Evolutionary conservation across 805 yeast species (phyloP).

Genomic region (Metschnikowia proteae): DNA sequence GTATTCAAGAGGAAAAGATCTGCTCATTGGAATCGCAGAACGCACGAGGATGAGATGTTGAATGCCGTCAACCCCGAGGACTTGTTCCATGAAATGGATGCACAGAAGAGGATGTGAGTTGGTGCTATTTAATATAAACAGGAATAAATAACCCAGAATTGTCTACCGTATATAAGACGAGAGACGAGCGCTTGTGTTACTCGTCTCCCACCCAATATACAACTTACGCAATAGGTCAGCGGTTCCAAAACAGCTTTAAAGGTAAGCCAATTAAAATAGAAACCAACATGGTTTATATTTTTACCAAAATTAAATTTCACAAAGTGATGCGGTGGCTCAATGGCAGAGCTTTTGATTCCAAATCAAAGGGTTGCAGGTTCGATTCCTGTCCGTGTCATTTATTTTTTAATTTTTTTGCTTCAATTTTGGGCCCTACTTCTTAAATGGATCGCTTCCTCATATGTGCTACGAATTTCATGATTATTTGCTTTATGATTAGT

Average conservation of each 20-base stretch:
- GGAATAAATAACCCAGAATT: not conserved
- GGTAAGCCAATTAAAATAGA: no score
- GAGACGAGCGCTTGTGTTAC: no score
- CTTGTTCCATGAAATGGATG: constrained; percentile 42
- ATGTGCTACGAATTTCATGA: no score
- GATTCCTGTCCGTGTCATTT: constrained; percentile 23
- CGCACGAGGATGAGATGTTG: constrained; percentile 44
- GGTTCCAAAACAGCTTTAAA: no score
- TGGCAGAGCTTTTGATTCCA: constrained; percentile 25
- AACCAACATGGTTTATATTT: no score
- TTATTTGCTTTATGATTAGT: no score
- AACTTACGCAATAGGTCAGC: no score
- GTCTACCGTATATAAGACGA: no score
- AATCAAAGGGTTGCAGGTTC: constrained; percentile 25
- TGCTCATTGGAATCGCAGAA: constrained; percentile 28
- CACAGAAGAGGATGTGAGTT: constrained; percentile 27
- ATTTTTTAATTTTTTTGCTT: not conserved
- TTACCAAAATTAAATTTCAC: not conserved
- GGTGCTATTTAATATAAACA: constrained; percentile 10
- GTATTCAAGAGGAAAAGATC: constrained; percentile 28
- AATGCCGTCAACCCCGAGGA: constrained; percentile 42
- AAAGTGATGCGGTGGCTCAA: constrained; percentile 23
- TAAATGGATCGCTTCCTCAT: no score
- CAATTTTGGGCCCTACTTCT: not conserved
- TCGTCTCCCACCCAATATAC: no score